Evolutionary conservation across 1,284 basidiomycete genomes (phyloP), one percentile per base, ranked within the genome.

Genomic region (Schizophyllum amplum): DNA sequence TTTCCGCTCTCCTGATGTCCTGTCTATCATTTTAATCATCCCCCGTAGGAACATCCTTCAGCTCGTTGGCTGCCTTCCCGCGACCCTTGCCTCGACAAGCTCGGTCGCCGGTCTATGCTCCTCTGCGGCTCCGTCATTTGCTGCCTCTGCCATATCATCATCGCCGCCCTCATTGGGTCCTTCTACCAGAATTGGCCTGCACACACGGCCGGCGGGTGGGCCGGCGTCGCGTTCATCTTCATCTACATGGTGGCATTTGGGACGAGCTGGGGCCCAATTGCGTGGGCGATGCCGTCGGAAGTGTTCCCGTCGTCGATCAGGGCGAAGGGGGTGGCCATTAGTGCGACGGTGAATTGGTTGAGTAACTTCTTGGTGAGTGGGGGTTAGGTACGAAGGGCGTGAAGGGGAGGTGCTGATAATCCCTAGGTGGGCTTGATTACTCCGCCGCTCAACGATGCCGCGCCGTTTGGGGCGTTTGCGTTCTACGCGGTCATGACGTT

Each of bases 291-390:
- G 21, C 75, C 77, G 17, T 78, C 79, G 1, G 82, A 84, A 63
- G 79, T 87, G 59, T 88, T 86, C 72, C 84, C 86, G 20, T 73
- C 85, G 57, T 81, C 83, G 24, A 82, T 84, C 26, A 78, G 85
- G 60, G 79, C 84, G 26, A 84, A 84, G 63, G 84, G 85, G 65
- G 82, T 86, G 72, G 82, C 81, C 20, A 70, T 87, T 52, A 82
- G 83, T 22, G 82, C 82, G 24, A 72, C 77, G 47, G 76, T 77
- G 53, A 85, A 86, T 71, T 84, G 75, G 77, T 63, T 82, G 59
- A 78, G 72, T 64, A 82, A 81, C 67, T 82, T 81, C 62, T 64
- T 59, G 24, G n/a, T 27, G 4, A 2, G 51, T 52, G 33, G 33
- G 3, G 33, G 33, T 3, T 3, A 13, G 33, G 33, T 42, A 42